Evolutionary conservation across 2,329 filamentous ascomycete species (phyloP).

Genomic region (Fusarium napiforme): DNA sequence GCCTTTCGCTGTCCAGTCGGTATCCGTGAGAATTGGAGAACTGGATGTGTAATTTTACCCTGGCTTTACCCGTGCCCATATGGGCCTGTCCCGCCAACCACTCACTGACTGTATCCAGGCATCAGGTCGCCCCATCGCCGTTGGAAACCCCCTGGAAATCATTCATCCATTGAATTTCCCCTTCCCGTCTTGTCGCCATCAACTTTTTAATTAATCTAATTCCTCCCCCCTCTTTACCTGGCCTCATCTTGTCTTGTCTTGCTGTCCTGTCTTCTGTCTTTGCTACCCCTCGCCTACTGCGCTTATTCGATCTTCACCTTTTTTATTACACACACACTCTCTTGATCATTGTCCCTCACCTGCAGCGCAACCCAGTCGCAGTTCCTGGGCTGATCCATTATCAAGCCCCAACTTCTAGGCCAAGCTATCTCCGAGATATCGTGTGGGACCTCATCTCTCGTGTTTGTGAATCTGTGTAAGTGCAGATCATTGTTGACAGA

Average conservation of each 20-base stretch:
- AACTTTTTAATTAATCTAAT: slow-evolving; percentile 33
- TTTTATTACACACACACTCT: not conserved
- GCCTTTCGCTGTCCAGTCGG: slow-evolving; percentile 11
- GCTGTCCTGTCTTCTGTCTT: slow-evolving; percentile 16
- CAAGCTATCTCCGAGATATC: slow-evolving; percentile 27
- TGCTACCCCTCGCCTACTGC: slow-evolving; percentile 15
- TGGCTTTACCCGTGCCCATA: slow-evolving; percentile 21
- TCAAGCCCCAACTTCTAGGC: slow-evolving; percentile 5
- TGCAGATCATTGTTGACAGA: slow-evolving; percentile 35
- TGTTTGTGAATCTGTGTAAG: slow-evolving; percentile 38
- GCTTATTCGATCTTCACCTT: not conserved
- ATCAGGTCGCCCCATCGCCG: slow-evolving; percentile 39
- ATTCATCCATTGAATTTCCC: slow-evolving; percentile 42
- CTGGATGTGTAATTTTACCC: slow-evolving; percentile 45
- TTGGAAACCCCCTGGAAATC: slow-evolving; percentile 42
- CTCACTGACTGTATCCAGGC: slow-evolving; percentile 36
- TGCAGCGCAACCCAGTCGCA: not conserved
- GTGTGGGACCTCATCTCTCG: slow-evolving; percentile 34
- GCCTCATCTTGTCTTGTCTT: not conserved
- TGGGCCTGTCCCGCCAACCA: slow-evolving; percentile 39
- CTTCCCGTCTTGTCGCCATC: slow-evolving; percentile 28
- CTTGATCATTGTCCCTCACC: slow-evolving; percentile 1
- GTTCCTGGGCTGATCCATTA: slow-evolving; percentile 1
- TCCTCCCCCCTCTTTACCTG: slow-evolving; percentile 24
- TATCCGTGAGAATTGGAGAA: slow-evolving; percentile 22